A percentile compares a stretch with the other conserved stretches of the same genome.
Conservation (phyloP, 768 basidiomycete genomes). For the Mycena kentingensis region DNA sequence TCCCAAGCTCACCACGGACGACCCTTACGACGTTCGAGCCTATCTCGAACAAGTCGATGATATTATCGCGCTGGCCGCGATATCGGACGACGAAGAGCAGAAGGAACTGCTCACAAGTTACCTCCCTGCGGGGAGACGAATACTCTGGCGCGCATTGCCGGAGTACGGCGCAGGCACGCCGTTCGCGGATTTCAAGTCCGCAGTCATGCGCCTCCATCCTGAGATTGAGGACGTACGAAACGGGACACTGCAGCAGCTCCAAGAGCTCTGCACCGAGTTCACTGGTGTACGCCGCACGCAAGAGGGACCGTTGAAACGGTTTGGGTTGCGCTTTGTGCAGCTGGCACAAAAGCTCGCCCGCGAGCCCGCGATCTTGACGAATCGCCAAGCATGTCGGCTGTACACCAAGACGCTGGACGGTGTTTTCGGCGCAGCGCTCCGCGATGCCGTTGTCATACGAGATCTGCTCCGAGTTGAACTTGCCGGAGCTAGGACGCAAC, state of each 20-base stretch:
- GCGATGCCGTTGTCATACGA: conserved; percentile 2
- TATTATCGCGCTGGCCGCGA: conserved; percentile 3
- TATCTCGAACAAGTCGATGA: conserved; percentile 4
- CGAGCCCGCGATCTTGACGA: conserved; percentile 5
- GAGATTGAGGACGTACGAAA: not conserved
- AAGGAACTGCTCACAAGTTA: not conserved
- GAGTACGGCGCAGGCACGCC: not conserved
- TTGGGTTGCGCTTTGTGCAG: conserved; percentile 2
- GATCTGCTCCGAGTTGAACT: conserved; percentile 5
- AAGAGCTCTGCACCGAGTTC: not conserved
- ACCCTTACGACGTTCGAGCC: not conserved
- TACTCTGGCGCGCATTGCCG: not conserved
- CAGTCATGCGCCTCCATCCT: not conserved
- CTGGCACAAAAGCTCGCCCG: conserved; percentile 5
- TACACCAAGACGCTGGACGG: conserved; percentile 7
- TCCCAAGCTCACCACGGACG: not conserved
- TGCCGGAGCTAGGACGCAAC: not conserved
- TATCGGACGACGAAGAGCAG: not conserved
- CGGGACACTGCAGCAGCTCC: not conserved
- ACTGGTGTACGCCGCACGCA: conserved; percentile 1
- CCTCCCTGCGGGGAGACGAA: not conserved
- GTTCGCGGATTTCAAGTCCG: not conserved
- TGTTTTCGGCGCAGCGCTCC: conserved; percentile 1
- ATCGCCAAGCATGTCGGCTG: conserved; percentile 3
- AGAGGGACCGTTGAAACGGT: conserved; percentile 3